These are phyloP conservation scores for Dispira parvispora DNA, from an alignment of 192 early-diverging fungal genomes.

Conservation along the genomic window DNA sequence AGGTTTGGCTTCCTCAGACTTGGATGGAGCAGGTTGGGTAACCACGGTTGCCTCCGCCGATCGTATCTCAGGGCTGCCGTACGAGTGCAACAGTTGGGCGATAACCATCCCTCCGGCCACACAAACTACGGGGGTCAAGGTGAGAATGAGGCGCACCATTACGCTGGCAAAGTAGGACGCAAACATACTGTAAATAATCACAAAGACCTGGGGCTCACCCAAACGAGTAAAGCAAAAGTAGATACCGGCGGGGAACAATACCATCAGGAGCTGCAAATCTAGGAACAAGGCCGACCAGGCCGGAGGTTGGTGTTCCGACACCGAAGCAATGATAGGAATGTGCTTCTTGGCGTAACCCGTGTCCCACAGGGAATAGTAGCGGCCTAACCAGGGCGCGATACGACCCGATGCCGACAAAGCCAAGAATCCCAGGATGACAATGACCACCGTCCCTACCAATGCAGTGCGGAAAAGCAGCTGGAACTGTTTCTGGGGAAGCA, in stretches of 20 bases:
- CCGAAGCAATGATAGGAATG: conserved; percentile 99
- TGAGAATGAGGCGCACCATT: conserved; percentile 98
- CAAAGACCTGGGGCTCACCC: conserved; percentile 94
- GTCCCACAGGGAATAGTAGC: conserved; percentile 99
- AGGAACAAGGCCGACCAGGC: conserved; percentile 99
- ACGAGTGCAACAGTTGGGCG: conserved; percentile 73
- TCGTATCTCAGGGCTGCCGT: conserved; percentile 20
- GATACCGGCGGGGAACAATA: conserved; percentile 90
- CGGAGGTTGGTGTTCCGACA: conserved; percentile 99
- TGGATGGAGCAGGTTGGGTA: conserved; percentile 7
- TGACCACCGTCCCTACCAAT: conserved; percentile 28
- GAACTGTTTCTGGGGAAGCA: conserved; percentile 74
- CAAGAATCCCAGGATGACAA: conserved; percentile 43
- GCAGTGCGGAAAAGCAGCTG: conserved; percentile 54
- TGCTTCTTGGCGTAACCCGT: conserved; percentile 99
- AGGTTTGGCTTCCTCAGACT: conserved; percentile 7
- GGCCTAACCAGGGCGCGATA: conserved; percentile 96
- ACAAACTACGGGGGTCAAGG: conserved; percentile 94
- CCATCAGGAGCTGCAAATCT: conserved; percentile 92
- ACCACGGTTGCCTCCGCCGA: conserved; percentile 9
- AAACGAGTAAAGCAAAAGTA: conserved; percentile 93
- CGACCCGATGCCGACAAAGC: conserved; percentile 61
- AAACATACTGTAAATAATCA: conserved; percentile 94
- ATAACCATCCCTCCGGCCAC: conserved; percentile 82
- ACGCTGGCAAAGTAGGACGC: conserved; percentile 99